These are phyloP conservation scores for Rhizomucor miehei DNA, from an alignment of 371 early-diverging fungal genomes.

Conservation along the genomic window DNA sequence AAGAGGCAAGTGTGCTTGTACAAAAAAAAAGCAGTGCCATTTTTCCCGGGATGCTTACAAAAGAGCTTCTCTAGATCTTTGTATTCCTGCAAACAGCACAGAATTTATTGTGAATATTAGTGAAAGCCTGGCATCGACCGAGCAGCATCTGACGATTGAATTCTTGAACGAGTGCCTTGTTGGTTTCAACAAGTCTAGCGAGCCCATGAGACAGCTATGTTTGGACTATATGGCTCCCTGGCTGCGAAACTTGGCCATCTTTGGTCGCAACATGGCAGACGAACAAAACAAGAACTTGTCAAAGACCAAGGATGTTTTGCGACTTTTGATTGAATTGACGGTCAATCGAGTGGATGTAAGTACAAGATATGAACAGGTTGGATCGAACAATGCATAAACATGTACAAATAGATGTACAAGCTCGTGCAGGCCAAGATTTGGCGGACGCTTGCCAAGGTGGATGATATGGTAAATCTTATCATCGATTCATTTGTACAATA, in stretches of 20 bases:
- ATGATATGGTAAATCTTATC: conserved; percentile 74
- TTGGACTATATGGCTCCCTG: conserved; percentile 92
- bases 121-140: conserved; percentile 71
- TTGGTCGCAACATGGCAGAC: conserved; percentile 44
- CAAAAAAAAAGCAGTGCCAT: not conserved
- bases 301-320: conserved; percentile 73
- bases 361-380: not conserved
- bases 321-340: conserved; percentile 76
- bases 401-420: conserved; percentile 46
- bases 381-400: conserved; percentile 5
- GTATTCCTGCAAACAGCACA: conserved; percentile 86
- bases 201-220: conserved; percentile 71
- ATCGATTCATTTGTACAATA: conserved; percentile 78
- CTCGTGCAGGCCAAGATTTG: conserved; percentile 83
- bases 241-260: conserved; percentile 74
- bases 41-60: not conserved
- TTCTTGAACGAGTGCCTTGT: conserved; percentile 84
- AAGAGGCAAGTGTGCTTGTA: conserved; percentile 42
- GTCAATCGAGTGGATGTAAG: conserved; percentile 71
- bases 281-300: conserved; percentile 50
- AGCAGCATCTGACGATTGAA: conserved; percentile 82
- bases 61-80: conserved; percentile 54
- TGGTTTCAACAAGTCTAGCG: conserved; percentile 75
- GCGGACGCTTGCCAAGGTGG: conserved; percentile 74
- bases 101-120: conserved; percentile 80